Evolutionary conservation across 2,329 filamentous ascomycete species (phyloP), one percentile per base, ranked within the genome.

Genomic region (Sporothrix curviconia): DNA sequence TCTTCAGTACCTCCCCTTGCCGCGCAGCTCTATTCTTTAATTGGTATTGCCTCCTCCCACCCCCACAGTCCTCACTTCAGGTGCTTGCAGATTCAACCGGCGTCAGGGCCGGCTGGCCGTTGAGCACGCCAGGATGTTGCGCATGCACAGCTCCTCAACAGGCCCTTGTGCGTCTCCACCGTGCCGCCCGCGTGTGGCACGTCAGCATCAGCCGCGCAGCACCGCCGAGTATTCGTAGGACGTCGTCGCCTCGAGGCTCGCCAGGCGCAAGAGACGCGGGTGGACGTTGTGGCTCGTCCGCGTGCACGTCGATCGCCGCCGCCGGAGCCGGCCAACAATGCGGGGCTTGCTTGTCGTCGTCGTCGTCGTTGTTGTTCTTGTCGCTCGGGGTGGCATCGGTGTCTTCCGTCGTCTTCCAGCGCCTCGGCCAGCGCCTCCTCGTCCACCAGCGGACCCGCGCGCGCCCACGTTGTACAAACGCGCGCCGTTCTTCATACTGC

Each of bases 171-270:
- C 60, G 84, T 84, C 67, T 86, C 83, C 14, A 86, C 75, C 36
- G 83, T 86, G 3, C 83, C 83, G 0, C 84, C 84, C 1, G 84
- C 85, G 62, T 86, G 66, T 87, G 85, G 54, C 82, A 81, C n/a
- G 85, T 82, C 56, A 87, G 66, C 71, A 84, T 76, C 0, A 81
- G 80, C 1, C 37, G 49, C 1, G 55, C 46, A 4, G 59, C 4
- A 50, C 40, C 2, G 46, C 9, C 4, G 17, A 7, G 17, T 4
- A 30, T 11, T 14, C 37, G 14, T 19, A 6, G 15, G 37, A 19
- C 14, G 50, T 9, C 6, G 34, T 9, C 12, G 34, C 24, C 36
- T 62, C 47, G 8, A 60, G 65, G 0, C 66, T 68, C 0, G 73
- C 72, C 40, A 79, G 63, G 32, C 65, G 67, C 60, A 69, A 42